A percentile compares a stretch with the other conserved stretches of the same genome.
These are phyloP conservation scores for Trichocladium antarcticum DNA, from an alignment of 495 filamentous ascomycete genomes.

Conservation along the genomic window DNA sequence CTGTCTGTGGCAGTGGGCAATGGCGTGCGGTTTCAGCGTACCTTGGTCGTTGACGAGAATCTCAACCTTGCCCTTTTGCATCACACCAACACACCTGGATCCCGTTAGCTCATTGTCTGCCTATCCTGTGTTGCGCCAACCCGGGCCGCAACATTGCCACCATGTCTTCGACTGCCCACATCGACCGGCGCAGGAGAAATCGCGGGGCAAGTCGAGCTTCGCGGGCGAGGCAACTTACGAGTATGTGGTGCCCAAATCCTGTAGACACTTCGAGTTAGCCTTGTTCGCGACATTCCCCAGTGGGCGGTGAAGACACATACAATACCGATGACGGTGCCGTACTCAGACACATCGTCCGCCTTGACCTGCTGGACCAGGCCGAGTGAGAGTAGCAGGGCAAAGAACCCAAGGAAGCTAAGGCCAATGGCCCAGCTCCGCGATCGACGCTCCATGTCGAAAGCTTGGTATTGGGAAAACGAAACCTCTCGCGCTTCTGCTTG, in stretches of 20 bases:
- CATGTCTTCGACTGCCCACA: neutral
- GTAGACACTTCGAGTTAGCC: slow-evolving; percentile 10
- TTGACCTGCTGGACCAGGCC: slow-evolving; percentile 64
- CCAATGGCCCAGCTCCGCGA: slow-evolving; percentile 40
- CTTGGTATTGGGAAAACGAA: slow-evolving; percentile 15
- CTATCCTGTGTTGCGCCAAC: neutral
- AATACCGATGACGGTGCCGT: slow-evolving; percentile 93
- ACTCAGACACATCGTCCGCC: slow-evolving; percentile 66
- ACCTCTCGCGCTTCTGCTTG: slow-evolving; percentile 10
- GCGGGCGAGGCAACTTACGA: slow-evolving; percentile 43
- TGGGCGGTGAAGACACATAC: slow-evolving; percentile 24
- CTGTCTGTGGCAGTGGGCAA: neutral
- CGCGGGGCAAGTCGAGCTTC: neutral
- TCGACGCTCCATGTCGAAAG: slow-evolving; percentile 39
- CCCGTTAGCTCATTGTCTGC: slow-evolving; percentile 15
- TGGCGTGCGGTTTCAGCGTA: too few relatives aligned
- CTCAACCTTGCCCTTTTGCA: slow-evolving; percentile 97
- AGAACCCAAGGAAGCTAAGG: slow-evolving; percentile 44
- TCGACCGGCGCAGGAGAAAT: neutral
- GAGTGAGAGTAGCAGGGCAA: slow-evolving; percentile 62
- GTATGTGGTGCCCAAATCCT: slow-evolving; percentile 96
- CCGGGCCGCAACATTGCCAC: slow-evolving; percentile 8
- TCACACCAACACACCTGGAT: slow-evolving; percentile 71
- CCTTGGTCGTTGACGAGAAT: slow-evolving; percentile 89
- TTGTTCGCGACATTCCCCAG: neutral